Percentiles rank a stretch among this genome's conserved stretches.
Conservation (phyloP, 768 basidiomycete genomes). For the Panaeolus papilionaceus region DNA sequence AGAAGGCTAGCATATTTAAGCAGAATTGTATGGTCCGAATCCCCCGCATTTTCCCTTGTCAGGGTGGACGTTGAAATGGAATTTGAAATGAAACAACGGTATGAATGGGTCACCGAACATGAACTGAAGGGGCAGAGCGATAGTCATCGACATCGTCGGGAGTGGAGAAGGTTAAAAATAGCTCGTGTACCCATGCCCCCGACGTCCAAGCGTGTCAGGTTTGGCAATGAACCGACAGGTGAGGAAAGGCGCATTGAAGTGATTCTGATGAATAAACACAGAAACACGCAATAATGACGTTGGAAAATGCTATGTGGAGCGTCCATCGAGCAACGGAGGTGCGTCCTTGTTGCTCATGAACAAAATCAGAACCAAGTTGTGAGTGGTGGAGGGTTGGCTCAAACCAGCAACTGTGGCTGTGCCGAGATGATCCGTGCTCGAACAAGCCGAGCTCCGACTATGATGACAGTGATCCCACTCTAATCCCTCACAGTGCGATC, state of each 20-base stretch:
- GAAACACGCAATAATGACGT: too few species aligned
- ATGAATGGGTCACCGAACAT: neutral
- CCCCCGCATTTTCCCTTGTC: neutral
- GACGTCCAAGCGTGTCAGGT: neutral
- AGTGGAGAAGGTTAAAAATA: neutral
- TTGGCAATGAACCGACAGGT: neutral
- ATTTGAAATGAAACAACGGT: neutral
- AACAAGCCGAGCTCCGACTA: too few species aligned
- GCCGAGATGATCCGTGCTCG: too few species aligned
- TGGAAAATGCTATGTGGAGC: too few species aligned
- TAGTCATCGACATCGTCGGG: slow-evolving; percentile 6
- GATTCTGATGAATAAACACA: too few species aligned
- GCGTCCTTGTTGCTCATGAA: too few species aligned
- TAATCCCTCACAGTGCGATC: too few species aligned
- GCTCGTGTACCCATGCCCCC: neutral
- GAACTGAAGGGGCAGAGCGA: neutral
- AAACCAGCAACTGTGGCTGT: too few species aligned
- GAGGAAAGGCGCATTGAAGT: neutral
- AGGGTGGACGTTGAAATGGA: neutral
- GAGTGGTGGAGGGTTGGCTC: too few species aligned
- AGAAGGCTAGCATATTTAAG: neutral
- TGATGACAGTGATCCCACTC: too few species aligned
- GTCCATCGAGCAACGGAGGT: too few species aligned
- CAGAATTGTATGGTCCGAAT: neutral
- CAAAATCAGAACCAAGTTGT: too few species aligned